Base-by-base conservation (phyloP, 2,329 filamentous ascomycete genomes). In the Metarhizium anisopliae region DNA sequence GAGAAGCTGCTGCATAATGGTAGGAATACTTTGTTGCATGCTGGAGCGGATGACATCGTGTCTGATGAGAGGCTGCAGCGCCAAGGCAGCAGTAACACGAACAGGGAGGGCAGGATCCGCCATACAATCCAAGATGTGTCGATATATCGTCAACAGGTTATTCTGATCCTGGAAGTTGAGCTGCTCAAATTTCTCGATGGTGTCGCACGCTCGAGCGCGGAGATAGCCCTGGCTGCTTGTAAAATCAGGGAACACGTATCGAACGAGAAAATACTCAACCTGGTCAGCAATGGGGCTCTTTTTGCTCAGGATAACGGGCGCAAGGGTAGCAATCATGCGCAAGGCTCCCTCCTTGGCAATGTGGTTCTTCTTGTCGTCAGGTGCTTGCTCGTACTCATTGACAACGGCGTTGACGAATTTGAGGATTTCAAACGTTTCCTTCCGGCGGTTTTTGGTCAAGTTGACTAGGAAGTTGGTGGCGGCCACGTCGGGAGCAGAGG, bases 231-330 rank as follows among this genome's bases (percentile, higher is more conserved):
- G 89, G 14, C 84, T 80, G 73, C 90, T 97, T 64, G 90, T 86
- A 77, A 99, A 99, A 67, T 99, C 94, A 50, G 94, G 94, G 77
- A 99, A 97, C 56, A 99, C 94, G 67, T 97, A 95, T 66, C 93
- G 89, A 54, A 97, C 93, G 62, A 99, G 88, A 79, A 99, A 99
- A 72, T 96, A 96, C 72, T 99, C 94, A 56, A 97, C 92, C 72
- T 97, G 91, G 67, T 96, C 89, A 40, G 93, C 94, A 62, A 99
- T 96, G 1, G 94, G 94, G 67, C 92, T 96, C 81, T 97, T 97
- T 80, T 97, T 99, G 63, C 91, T 90, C 40, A 99, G 79, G 51
- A 99, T 95, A 53, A 99, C 93, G 36, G 90, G 89, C 0, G 94
- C 90, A 50, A 99, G 77, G 1, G 93, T 96, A 30, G 92, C 94